Conservation (phyloP, 352 stramenopile species). For the Phytophthora litchii region DNA sequence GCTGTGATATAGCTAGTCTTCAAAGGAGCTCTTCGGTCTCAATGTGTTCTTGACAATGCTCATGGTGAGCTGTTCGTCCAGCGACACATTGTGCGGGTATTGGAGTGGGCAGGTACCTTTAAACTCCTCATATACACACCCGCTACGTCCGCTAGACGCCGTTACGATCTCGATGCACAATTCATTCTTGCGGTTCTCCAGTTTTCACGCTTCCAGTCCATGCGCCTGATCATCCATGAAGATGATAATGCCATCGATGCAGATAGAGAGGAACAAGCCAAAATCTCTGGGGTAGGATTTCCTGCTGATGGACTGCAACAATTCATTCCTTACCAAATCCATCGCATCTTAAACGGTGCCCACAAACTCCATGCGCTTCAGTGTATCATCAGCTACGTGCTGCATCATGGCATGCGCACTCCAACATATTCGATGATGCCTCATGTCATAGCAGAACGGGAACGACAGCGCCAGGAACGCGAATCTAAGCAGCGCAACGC, state of each 20-base stretch:
- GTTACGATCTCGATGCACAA: constrained; percentile 43
- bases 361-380: constrained; percentile 34
- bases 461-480: constrained; percentile 2
- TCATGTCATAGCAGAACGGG: constrained; percentile 37
- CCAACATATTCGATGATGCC: constrained; percentile 51
- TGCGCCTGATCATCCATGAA: constrained; percentile 10
- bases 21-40: constrained; percentile 29
- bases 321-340: constrained; percentile 8
- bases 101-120: constrained; percentile 39
- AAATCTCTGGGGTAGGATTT: background rate
- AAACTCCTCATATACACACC: constrained; percentile 51
- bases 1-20: constrained; percentile 42
- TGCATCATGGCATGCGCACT: constrained; percentile 25
- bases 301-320: background rate
- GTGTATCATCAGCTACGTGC: constrained; percentile 46
- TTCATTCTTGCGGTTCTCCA: constrained; percentile 52
- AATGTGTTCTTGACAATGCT: background rate
- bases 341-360: constrained; percentile 20
- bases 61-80: background rate
- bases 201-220: constrained; percentile 32
- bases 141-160: constrained; percentile 24
- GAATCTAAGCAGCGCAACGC: background rate
- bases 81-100: constrained; percentile 34
- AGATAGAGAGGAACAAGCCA: constrained; percentile 1
- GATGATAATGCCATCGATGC: background rate